phyloP scores from a whole-genome alignment of 345 rosid species.

The Pugionium dolabratum region DNA sequence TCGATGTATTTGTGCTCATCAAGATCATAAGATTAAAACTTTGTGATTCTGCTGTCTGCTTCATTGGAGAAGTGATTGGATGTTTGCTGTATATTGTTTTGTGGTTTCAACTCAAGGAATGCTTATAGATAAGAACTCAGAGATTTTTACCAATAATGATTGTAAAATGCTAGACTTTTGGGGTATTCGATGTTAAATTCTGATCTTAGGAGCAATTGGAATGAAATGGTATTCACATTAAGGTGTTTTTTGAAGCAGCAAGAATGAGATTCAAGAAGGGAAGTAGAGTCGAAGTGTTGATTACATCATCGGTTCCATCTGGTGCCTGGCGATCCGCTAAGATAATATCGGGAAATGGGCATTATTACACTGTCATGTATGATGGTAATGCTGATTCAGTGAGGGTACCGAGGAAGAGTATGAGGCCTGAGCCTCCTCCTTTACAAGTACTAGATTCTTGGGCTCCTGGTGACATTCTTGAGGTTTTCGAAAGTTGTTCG shows the following conservation, averaged over 20 bases:
- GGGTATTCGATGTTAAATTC: background rate
- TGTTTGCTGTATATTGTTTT: slow-evolving; percentile 13
- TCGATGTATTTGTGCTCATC: slow-evolving; percentile 17
- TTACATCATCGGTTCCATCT: slow-evolving; percentile 56
- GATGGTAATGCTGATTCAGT: slow-evolving; percentile 37
- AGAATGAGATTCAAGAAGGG: slow-evolving; percentile 67
- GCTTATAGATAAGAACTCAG: slow-evolving; percentile 9
- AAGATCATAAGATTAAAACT: background rate
- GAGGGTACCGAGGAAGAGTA: slow-evolving; percentile 56
- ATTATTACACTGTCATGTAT: slow-evolving; percentile 56
- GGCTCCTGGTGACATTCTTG: slow-evolving; percentile 73
- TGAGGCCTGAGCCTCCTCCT: slow-evolving; percentile 68
- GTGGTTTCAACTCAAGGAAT: slow-evolving; percentile 21
- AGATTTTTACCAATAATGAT: slow-evolving; percentile 7
- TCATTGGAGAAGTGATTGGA: background rate
- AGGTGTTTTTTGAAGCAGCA: slow-evolving; percentile 26
- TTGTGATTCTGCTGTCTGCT: slow-evolving; percentile 6
- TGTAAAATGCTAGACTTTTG: background rate
- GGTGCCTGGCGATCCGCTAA: slow-evolving; percentile 76
- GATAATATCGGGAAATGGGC: slow-evolving; percentile 68
- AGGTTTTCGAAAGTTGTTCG: slow-evolving; percentile 59
- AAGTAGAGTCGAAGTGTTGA: slow-evolving; percentile 68
- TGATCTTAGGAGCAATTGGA: background rate
- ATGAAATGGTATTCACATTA: slow-evolving; percentile 13
- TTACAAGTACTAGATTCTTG: slow-evolving; percentile 45